Conservation (phyloP, 768 basidiomycete species). For the Mycena alexandri region DNA sequence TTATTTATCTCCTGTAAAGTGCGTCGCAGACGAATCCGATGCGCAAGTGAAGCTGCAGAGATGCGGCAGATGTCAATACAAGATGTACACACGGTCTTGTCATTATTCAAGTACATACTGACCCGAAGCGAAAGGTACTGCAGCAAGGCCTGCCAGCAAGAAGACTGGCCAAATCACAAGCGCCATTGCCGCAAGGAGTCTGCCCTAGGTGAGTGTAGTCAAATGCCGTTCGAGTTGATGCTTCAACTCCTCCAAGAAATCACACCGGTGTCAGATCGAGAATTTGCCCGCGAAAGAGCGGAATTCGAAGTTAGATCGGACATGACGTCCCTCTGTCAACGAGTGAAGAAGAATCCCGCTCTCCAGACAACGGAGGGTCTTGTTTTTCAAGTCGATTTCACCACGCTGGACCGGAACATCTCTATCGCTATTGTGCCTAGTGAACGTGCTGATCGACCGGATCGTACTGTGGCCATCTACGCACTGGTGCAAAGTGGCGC, state of each 20-base stretch:
- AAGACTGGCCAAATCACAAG: constrained; percentile 28
- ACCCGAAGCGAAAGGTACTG: constrained; percentile 20
- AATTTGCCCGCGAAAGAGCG: constrained; percentile 22
- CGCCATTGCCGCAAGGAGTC: constrained; percentile 14
- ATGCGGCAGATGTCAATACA: constrained; percentile 25
- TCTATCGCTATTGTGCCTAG: constrained; percentile 20
- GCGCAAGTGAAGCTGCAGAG: constrained; percentile 20
- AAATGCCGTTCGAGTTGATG: no score
- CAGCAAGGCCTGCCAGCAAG: constrained; percentile 27
- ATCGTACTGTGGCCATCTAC: constrained; percentile 21
- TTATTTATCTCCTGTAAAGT: constrained; percentile 11
- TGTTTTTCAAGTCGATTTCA: constrained; percentile 30
- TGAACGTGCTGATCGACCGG: not conserved
- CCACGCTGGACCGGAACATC: constrained; percentile 24
- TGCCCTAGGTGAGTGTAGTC: not conserved
- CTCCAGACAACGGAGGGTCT: constrained; percentile 15
- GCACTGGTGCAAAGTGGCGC: constrained; percentile 26
- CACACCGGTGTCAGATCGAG: constrained; percentile 26
- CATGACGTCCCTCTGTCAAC: constrained; percentile 12
- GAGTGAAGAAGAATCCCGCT: constrained; percentile 27
- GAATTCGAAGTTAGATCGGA: constrained; percentile 22
- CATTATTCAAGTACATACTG: not conserved
- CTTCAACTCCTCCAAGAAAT: constrained; percentile 14
- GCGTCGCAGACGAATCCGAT: constrained; percentile 11
- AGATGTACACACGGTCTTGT: not conserved